Conservation (phyloP, 176 grass and related monocot species). For the Saccharum officinarum region DNA sequence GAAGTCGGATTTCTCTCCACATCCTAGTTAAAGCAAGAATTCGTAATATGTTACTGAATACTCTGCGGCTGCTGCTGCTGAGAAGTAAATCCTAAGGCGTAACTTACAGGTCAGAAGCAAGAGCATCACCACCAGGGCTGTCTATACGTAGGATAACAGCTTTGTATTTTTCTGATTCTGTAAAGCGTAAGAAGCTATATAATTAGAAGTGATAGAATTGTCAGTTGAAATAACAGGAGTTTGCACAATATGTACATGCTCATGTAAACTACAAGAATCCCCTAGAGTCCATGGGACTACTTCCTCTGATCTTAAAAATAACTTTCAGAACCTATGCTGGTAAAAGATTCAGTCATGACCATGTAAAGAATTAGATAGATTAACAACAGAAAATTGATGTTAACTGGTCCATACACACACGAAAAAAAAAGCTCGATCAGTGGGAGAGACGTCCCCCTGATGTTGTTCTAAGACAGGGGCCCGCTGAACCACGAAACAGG, state of each 20-base stretch:
- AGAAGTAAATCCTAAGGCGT: background rate
- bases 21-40: constrained; percentile 70
- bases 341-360: background rate
- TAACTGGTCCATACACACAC: background rate
- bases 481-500: background rate
- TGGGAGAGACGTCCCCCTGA: background rate
- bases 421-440: background rate
- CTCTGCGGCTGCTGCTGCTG: background rate
- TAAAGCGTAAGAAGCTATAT: constrained; percentile 39
- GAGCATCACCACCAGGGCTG: constrained; percentile 95
- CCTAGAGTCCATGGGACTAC: background rate
- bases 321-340: background rate
- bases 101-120: constrained; percentile 99
- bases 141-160: constrained; percentile 95
- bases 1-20: constrained; percentile 94
- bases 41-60: constrained; percentile 31
- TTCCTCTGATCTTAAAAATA: background rate
- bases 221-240: constrained; percentile 21
- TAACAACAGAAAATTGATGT: background rate
- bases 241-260: background rate
- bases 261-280: constrained; percentile 1
- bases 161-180: constrained; percentile 89
- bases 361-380: background rate
- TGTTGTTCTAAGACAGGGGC: background rate
- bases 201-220: constrained; percentile 30